Evolutionary conservation across 129 eudicot species (phyloP).

Genomic region (Flaveria ramosissima): DNA sequence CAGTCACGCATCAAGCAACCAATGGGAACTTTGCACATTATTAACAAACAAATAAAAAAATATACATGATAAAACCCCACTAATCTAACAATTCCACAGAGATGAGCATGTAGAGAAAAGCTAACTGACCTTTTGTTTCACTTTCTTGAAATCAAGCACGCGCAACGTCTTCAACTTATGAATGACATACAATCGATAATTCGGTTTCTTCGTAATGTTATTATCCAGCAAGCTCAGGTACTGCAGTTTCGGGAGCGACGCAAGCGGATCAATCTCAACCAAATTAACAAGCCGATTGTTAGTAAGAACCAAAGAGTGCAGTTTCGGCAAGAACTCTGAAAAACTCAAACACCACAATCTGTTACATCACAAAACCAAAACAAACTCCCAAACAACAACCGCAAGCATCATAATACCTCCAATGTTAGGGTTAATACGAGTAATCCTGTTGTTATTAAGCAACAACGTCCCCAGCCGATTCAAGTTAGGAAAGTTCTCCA

Average conservation of each 20-base stretch:
- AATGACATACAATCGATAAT: slow-evolving; percentile 92
- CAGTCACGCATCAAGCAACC: neutral
- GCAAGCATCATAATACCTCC: slow-evolving; percentile 58
- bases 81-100: too few relatives aligned
- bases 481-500: slow-evolving; percentile 84
- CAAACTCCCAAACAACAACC: neutral
- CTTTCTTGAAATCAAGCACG: slow-evolving; percentile 89
- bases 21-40: slow-evolving; percentile 4
- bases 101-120: too few relatives aligned
- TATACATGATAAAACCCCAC: too few relatives aligned
- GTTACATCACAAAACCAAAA: slow-evolving; percentile 30
- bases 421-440: slow-evolving; percentile 82
- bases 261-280: slow-evolving; percentile 97
- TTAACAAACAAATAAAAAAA: too few relatives aligned
- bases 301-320: slow-evolving; percentile 92
- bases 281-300: slow-evolving; percentile 91
- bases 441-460: slow-evolving; percentile 87
- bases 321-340: slow-evolving; percentile 97
- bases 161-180: slow-evolving; percentile 83
- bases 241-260: slow-evolving; percentile 86
- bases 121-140: slow-evolving; percentile 79
- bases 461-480: slow-evolving; percentile 86
- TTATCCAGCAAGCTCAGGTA: slow-evolving; percentile 88
- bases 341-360: slow-evolving; percentile 39
- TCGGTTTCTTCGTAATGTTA: slow-evolving; percentile 85